Conservation (phyloP, 768 basidiomycete species). For the Sarcodon sp. region DNA sequence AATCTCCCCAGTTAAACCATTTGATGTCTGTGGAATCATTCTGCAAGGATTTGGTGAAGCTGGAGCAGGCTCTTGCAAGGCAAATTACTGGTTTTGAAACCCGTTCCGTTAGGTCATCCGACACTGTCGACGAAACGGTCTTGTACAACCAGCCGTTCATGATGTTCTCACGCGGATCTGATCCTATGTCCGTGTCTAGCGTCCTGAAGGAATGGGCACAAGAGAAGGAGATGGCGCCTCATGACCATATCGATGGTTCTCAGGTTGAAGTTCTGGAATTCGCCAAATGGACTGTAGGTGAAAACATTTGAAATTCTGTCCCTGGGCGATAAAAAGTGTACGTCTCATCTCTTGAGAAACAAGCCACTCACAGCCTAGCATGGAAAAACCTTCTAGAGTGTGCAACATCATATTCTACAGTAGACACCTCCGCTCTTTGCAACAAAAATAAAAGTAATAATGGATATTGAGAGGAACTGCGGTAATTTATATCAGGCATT, state of each 20-base stretch:
- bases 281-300: slow-evolving; percentile 54
- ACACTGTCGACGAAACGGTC: slow-evolving; percentile 30
- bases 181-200: slow-evolving; percentile 17
- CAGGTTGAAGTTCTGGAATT: slow-evolving; percentile 40
- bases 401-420: no score
- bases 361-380: not conserved
- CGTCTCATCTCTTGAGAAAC: not conserved
- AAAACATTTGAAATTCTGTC: slow-evolving; percentile 39
- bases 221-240: slow-evolving; percentile 27
- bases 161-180: slow-evolving; percentile 52
- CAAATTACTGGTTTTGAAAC: slow-evolving; percentile 83
- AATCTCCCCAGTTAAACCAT: slow-evolving; percentile 30
- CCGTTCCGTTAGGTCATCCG: slow-evolving; percentile 24
- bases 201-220: slow-evolving; percentile 43
- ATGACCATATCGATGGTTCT: slow-evolving; percentile 12
- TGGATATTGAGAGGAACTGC: no score
- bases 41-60: slow-evolving; percentile 38
- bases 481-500: no score
- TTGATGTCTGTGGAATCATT: slow-evolving; percentile 35
- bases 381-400: no score
- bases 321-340: slow-evolving; percentile 44
- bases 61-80: slow-evolving; percentile 69
- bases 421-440: no score
- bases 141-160: slow-evolving; percentile 66
- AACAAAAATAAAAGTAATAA: no score